Base-by-base conservation (phyloP, 2,329 filamentous ascomycete species). In the Simplicillium sp. region DNA sequence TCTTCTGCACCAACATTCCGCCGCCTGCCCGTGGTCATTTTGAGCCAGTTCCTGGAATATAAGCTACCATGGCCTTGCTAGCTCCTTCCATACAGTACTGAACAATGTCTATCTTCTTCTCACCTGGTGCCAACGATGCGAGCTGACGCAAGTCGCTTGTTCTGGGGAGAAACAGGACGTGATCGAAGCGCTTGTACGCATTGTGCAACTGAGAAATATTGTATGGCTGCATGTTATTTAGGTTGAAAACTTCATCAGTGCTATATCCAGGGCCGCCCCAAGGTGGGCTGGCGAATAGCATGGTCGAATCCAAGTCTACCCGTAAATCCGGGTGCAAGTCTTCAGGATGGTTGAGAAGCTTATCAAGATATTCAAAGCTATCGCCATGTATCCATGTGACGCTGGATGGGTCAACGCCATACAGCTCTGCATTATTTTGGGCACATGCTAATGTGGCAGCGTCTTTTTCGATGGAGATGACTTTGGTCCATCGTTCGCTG, bases 41-140 rank as follows among this genome's bases (percentile, higher is more conserved):
- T 36, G 15, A 18, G 31, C 11, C 42, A 50, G 4, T 25, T 25
- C 52, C 60, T 4, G 75, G 74, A 16, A 81, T 64, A 50, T 78
- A 82, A 25, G 73, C 77, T n/a, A 80, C 77, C 59, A 82, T 61
- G 40, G 82, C 84, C 63, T 96, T 96, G 60, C 89, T 96, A 7
- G 85, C 85, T 11, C 88, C 87, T 51, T 84, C 73, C 66, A 94
- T 86, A 56, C 89, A 95, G 58, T 97, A 97, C 65, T 98, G 92
- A 37, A 86, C 77, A 18, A 90, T 80, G 35, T 83, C 77, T 14
- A 87, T 68, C 62, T 83, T 84, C 17, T 59, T 63, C 11, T 64
- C 62, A 3, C 64, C 48, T 1, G 68, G 66, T 1, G 64, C 67
- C 28, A 82, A 54, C 48, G 60, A 70, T 4, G 86, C 84, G 46